These are phyloP conservation scores for Silybum marianum DNA, from an alignment of 129 eudicot genomes.

Conservation along the genomic window DNA sequence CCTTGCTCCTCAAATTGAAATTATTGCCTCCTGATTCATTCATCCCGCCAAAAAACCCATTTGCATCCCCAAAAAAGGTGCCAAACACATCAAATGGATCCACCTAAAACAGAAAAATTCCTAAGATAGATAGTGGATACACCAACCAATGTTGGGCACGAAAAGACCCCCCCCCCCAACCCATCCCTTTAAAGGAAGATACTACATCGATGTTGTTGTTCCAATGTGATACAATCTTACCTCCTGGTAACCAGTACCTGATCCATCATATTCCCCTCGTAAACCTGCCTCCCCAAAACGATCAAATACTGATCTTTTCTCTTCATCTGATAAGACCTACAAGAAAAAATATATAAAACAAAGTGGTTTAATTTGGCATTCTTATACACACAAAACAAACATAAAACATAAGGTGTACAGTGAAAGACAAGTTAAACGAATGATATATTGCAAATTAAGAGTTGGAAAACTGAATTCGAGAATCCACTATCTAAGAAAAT, in stretches of 20 bases:
- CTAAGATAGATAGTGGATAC: constrained; percentile 6
- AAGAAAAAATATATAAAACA: neutral
- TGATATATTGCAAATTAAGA: neutral
- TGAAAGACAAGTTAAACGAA: neutral
- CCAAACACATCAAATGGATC: constrained; percentile 88
- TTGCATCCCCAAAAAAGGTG: constrained; percentile 73
- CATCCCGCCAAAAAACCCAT: constrained; percentile 63
- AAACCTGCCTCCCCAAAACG: constrained; percentile 93
- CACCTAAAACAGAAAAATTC: constrained; percentile 42
- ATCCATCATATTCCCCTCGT: constrained; percentile 59
- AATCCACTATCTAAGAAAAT: neutral
- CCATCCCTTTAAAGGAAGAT: neutral
- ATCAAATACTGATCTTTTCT: constrained; percentile 89
- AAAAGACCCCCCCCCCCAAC: neutral
- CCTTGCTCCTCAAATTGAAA: constrained; percentile 45
- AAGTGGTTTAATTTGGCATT: constrained; percentile 5
- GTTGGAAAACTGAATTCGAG: neutral
- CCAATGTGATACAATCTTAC: constrained; percentile 41
- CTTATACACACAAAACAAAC: neutral
- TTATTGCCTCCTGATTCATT: constrained; percentile 52
- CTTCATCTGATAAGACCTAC: constrained; percentile 82
- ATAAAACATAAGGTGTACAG: neutral
- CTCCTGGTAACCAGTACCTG: constrained; percentile 55
- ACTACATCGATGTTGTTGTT: neutral
- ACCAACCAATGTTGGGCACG: neutral